These are phyloP conservation scores for Porcisia deanei DNA, from an alignment of 208 protist species.

Conservation along the genomic window DNA sequence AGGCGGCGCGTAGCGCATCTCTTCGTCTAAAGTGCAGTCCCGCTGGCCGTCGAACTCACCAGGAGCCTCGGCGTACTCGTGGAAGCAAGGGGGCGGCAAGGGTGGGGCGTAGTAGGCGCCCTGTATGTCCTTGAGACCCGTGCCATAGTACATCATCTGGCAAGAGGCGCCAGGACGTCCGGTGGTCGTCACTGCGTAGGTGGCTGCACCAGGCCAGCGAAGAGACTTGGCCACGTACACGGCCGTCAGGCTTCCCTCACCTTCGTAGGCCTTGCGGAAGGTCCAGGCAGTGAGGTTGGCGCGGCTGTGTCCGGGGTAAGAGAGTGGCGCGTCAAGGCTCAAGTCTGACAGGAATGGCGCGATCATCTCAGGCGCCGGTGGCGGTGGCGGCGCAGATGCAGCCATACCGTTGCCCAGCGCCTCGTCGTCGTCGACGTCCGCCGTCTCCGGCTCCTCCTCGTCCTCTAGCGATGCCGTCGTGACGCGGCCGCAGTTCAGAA, in stretches of 20 bases:
- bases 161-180: conserved; percentile 74
- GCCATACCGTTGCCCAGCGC: conserved; percentile 19
- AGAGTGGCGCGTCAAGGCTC: conserved; percentile 67
- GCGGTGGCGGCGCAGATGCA: conserved; percentile 14
- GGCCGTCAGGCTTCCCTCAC: conserved; percentile 64
- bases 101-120: conserved; percentile 65
- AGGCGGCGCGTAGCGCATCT: conserved; percentile 81
- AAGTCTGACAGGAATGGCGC: conserved; percentile 83
- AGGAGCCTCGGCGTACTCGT: conserved; percentile 72
- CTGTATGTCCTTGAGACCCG: conserved; percentile 80
- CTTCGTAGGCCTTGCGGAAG: conserved; percentile 83
- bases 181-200: conserved; percentile 69
- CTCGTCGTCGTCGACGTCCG: conserved; percentile 20
- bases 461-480: conserved; percentile 40
- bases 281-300: conserved; percentile 78
- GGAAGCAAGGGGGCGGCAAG: conserved; percentile 68
- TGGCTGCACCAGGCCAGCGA: conserved; percentile 86
- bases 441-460: conserved; percentile 25
- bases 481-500: conserved; percentile 70
- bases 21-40: conserved; percentile 88
- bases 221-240: conserved; percentile 82
- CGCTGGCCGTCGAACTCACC: conserved; percentile 68
- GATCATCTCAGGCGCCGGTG: conserved; percentile 75
- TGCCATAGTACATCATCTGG: conserved; percentile 85
- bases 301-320: conserved; percentile 79